A percentile compares a stretch with the other conserved stretches of the same genome.
Conservation (phyloP, 2,329 filamentous ascomycete genomes). For the Zymoseptoria crescenta region DNA sequence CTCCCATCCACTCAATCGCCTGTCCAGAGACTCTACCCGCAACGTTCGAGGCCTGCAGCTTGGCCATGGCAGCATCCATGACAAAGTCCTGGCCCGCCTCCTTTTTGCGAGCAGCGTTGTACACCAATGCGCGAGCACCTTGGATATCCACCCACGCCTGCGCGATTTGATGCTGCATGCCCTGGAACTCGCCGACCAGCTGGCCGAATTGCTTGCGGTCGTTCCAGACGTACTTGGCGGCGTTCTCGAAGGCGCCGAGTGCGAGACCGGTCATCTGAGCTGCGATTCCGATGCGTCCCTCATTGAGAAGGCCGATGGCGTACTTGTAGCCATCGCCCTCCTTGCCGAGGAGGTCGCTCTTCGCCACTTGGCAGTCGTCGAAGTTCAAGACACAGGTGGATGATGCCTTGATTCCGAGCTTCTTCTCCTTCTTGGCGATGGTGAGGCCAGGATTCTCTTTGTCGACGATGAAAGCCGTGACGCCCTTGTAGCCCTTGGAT, state of each 20-base stretch:
- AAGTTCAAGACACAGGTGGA: conserved; percentile 97
- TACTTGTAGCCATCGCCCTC: conserved; percentile 96
- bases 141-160: conserved; percentile 92
- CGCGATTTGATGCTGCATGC: conserved; percentile 98
- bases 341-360: conserved; percentile 79
- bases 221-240: conserved; percentile 91
- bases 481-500: conserved; percentile 90
- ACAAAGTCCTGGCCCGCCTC: conserved; percentile 95
- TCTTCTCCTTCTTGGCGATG: conserved; percentile 99
- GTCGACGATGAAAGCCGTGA: conserved; percentile 91
- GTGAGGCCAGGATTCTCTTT: conserved; percentile 83
- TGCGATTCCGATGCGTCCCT: conserved; percentile 94
- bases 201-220: conserved; percentile 95
- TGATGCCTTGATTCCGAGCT: conserved; percentile 90
- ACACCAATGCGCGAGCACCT: conserved; percentile 85
- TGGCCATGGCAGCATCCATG: conserved; percentile 94
- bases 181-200: conserved; percentile 92
- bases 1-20: conserved; percentile 98
- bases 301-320: conserved; percentile 87
- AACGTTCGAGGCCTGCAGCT: conserved; percentile 89
- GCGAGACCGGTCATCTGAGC: conserved; percentile 98
- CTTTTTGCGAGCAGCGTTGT: conserved; percentile 96
- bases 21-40: conserved; percentile 76
- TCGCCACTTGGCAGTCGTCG: conserved; percentile 86
- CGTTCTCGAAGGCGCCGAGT: conserved; percentile 90